Evolutionary conservation across 2,329 filamentous ascomycete genomes (phyloP).

Genomic region (Aspergillus viridinutans): DNA sequence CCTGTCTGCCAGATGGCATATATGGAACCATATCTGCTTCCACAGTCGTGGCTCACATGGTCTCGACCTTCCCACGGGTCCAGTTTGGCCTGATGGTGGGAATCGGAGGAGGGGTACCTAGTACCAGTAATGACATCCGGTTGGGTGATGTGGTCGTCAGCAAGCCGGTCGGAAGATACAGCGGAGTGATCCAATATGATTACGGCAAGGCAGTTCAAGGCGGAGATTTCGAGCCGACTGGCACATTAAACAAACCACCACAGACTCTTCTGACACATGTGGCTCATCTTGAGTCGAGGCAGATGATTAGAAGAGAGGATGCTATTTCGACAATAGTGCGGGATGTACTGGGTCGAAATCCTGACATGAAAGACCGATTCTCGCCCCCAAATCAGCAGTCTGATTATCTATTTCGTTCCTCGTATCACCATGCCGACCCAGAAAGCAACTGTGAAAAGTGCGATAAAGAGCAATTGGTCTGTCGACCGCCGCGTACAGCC

Average conservation of each 20-base stretch:
- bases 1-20: conserved; percentile 10
- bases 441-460: not conserved
- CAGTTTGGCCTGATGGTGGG: conserved; percentile 11
- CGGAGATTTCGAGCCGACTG: not conserved
- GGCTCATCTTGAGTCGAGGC: not conserved
- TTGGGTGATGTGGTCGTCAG: conserved; percentile 23
- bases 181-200: conserved; percentile 2
- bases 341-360: not conserved
- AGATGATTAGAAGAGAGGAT: not conserved
- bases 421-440: not conserved
- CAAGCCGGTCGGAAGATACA: not conserved
- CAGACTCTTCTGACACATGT: not conserved
- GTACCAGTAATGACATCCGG: conserved; percentile 7
- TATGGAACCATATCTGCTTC: conserved; percentile 1
- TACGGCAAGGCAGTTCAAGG: conserved; percentile 1
- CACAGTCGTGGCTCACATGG: not conserved
- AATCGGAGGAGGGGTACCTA: conserved; percentile 12
- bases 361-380: not conserved
- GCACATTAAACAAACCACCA: not conserved
- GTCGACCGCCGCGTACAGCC: not conserved
- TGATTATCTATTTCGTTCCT: not conserved
- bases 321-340: not conserved
- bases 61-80: not conserved
- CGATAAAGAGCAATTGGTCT: not conserved
- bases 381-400: not conserved